Conservation (phyloP, 805 yeast species). For the Pichia rugopelliculosa region DNA sequence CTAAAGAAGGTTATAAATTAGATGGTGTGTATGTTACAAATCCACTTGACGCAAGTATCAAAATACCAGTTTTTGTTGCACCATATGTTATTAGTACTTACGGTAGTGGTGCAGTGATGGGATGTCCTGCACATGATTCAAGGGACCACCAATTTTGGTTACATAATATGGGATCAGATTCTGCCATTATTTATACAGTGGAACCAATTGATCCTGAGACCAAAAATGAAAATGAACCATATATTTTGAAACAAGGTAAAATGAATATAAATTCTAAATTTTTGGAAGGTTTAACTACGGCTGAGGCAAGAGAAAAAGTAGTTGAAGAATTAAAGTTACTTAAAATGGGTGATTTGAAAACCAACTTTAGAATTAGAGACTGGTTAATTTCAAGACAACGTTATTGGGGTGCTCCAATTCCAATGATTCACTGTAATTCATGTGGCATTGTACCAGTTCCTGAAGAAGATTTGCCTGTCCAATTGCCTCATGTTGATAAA, state of each 20-base stretch:
- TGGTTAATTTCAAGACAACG: slow-evolving; percentile 95
- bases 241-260: slow-evolving; percentile 35
- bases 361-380: slow-evolving; percentile 68
- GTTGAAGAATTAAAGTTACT: slow-evolving; percentile 32
- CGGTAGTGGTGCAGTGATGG: slow-evolving; percentile 96
- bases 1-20: slow-evolving; percentile 56
- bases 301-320: slow-evolving; percentile 46
- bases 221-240: slow-evolving; percentile 25
- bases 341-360: slow-evolving; percentile 37
- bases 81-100: slow-evolving; percentile 82
- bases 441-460: slow-evolving; percentile 96
- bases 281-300: slow-evolving; percentile 41
- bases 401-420: slow-evolving; percentile 98
- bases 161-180: slow-evolving; percentile 42
- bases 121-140: slow-evolving; percentile 90
- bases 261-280: slow-evolving; percentile 42
- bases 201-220: slow-evolving; percentile 27
- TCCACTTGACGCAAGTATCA: slow-evolving; percentile 45
- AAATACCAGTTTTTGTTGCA: slow-evolving; percentile 77
- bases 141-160: slow-evolving; percentile 82
- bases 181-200: slow-evolving; percentile 36
- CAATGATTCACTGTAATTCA: slow-evolving; percentile 74
- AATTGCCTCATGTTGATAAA: slow-evolving; percentile 51
- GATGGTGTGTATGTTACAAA: slow-evolving; percentile 37
- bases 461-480: slow-evolving; percentile 75